Evolutionary conservation across 2,329 filamentous ascomycete genomes (phyloP).

Genomic region (Penicillium expansum): DNA sequence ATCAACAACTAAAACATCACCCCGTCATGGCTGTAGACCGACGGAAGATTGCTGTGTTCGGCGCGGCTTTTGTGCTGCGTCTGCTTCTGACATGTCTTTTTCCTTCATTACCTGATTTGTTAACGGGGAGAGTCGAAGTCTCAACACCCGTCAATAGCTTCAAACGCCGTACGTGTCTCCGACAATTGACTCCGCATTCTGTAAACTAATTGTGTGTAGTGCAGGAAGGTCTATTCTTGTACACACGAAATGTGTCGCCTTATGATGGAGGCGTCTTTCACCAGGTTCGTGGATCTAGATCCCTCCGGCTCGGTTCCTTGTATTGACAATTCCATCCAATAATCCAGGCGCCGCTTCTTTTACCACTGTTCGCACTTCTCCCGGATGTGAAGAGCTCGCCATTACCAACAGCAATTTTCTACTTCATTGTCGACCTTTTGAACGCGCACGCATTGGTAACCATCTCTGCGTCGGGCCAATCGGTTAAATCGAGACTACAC

Average conservation of each 20-base stretch:
- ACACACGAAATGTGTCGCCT: constrained; percentile 92
- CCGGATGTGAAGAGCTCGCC: constrained; percentile 67
- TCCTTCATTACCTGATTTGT: constrained; percentile 75
- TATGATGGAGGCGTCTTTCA: constrained; percentile 89
- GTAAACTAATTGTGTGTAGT: constrained; percentile 53
- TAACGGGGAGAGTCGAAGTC: constrained; percentile 90
- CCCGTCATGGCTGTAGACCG: constrained; percentile 52
- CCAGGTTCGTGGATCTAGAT: constrained; percentile 47
- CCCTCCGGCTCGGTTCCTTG: neutral
- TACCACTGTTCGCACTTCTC: constrained; percentile 86
- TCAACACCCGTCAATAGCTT: constrained; percentile 97
- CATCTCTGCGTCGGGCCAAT: constrained; percentile 79
- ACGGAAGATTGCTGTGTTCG: constrained; percentile 67
- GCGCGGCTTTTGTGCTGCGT: constrained; percentile 72
- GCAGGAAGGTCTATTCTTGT: constrained; percentile 94
- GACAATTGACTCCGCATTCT: neutral
- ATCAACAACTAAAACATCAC: constrained; percentile 8
- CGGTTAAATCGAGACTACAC: constrained; percentile 70
- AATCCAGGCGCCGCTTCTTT: constrained; percentile 73
- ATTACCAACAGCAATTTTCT: constrained; percentile 75
- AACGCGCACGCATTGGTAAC: constrained; percentile 74
- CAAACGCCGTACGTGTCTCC: constrained; percentile 69
- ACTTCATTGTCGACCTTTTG: constrained; percentile 74
- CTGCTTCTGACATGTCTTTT: constrained; percentile 77
- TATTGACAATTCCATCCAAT: constrained; percentile 9